Base-by-base conservation (phyloP, 441 rosid genomes). In the Macaranga tanarius region DNA sequence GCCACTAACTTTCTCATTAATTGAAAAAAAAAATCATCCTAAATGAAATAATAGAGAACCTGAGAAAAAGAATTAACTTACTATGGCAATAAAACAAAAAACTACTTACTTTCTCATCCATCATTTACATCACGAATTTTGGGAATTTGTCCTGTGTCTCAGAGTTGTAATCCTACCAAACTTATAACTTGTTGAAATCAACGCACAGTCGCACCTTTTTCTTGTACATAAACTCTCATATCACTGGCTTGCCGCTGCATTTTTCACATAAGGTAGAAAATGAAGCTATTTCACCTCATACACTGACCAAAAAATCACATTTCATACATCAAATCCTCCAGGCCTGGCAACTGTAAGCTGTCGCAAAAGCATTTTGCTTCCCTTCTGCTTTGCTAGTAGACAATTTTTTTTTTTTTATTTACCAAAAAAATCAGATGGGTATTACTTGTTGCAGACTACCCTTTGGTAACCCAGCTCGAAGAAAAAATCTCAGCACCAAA, bases 91-190 rank as follows among this genome's bases (percentile, higher is more conserved):
- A 31, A 31, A 31, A 31, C 60, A 68, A 31, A 72, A 54, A 60
- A 47, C 62, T 69, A 56, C 51, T 51, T 20, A 71, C 71, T 60
- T 73, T 83, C 78, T 75, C 75, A 75, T 80, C 80, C 82, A 77
- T 72, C 83, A 83, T 81, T 81, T 82, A 83, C 87, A 81, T 67
- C 79, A 76, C 66, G 28, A 71, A 80, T 61, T 64, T 31, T 2
- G 38, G 38, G 38, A 31, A 31, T 31, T 31, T 31, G 38, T 31
- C 5, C 5, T 4, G 38, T 31, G 38, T 31, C 38, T 31, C 38
- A 31, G 38, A 31, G 38, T 31, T 31, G 38, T 31, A 31, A 2
- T 31, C 56, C 66, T 50, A 68, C 51, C 13, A 51, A 67, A 23
- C 70, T 73, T 67, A 45, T 60, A 69, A 66, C 42, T 66, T 6